These are phyloP conservation scores for Dendrobium officinale DNA, from an alignment of 106 monocot species.

Conservation along the genomic window DNA sequence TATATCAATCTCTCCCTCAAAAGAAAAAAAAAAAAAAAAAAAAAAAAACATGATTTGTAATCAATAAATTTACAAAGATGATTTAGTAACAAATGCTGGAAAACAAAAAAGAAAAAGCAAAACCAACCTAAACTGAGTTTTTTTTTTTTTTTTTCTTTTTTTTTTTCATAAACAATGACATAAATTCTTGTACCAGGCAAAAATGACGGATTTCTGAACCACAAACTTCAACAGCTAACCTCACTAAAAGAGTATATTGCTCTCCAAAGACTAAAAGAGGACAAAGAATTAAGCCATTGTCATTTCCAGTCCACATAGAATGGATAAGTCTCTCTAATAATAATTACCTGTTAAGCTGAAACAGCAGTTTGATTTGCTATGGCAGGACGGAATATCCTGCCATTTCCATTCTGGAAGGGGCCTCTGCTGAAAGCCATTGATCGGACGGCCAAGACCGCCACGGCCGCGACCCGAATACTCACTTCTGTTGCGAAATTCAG, in stretches of 20 bases:
- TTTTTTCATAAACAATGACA: too few relatives aligned
- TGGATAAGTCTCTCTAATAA: neutral
- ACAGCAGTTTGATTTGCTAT: conserved; percentile 13
- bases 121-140: neutral
- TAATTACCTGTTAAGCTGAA: conserved; percentile 4
- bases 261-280: neutral
- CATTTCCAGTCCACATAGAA: neutral
- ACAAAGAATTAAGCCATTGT: conserved; percentile 4
- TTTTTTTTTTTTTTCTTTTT: too few relatives aligned
- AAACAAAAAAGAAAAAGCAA: neutral
- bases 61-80: neutral
- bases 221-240: conserved; percentile 1
- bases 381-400: conserved; percentile 3
- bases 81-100: neutral
- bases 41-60: too few relatives aligned
- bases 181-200: neutral
- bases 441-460: neutral
- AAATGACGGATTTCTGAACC: neutral
- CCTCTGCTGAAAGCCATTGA: conserved; percentile 30
- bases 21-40: too few relatives aligned
- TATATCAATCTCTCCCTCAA: too few relatives aligned
- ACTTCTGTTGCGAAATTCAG: conserved; percentile 35
- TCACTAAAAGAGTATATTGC: neutral
- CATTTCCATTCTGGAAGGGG: conserved; percentile 17
- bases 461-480: conserved; percentile 34